These are phyloP conservation scores for Trichosporon asahii DNA, from an alignment of 1,284 basidiomycete genomes.

Conservation along the genomic window DNA sequence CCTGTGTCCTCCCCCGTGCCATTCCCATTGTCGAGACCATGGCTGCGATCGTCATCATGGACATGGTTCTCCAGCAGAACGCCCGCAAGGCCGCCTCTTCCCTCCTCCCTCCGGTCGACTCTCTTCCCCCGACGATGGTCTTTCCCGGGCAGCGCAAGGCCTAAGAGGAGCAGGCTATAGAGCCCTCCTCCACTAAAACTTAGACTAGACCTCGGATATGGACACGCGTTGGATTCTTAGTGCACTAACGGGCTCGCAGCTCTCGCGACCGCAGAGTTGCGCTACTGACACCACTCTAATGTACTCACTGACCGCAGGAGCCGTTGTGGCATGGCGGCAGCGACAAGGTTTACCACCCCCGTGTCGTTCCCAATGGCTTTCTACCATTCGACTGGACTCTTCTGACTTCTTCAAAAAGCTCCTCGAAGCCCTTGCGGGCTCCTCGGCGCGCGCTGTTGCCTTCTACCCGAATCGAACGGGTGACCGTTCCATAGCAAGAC, in stretches of 20 bases:
- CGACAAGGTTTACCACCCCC: no score
- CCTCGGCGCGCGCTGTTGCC: neutral
- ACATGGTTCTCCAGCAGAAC: conserved; percentile 82
- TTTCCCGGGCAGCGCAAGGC: conserved; percentile 44
- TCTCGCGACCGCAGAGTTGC: neutral
- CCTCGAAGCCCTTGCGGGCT: neutral
- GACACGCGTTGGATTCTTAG: neutral
- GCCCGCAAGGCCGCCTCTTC: conserved; percentile 66
- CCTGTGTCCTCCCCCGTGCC: conserved; percentile 93
- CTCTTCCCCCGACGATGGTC: conserved; percentile 73
- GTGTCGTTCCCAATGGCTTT: no score
- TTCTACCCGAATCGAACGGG: conserved; percentile 3
- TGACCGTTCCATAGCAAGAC: conserved; percentile 3
- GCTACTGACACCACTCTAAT: neutral
- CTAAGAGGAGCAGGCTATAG: neutral
- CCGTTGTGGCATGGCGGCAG: no score
- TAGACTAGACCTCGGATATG: conserved; percentile 10
- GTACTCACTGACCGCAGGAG: neutral
- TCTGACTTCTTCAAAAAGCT: neutral
- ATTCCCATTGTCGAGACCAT: conserved; percentile 99
- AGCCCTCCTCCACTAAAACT: neutral
- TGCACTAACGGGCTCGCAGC: neutral
- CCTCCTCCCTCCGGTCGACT: conserved; percentile 71
- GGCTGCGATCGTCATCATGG: conserved; percentile 94
- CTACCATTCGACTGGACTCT: no score